Base-by-base conservation (phyloP, 768 basidiomycete genomes). In the Leccinum truebloodii region DNA sequence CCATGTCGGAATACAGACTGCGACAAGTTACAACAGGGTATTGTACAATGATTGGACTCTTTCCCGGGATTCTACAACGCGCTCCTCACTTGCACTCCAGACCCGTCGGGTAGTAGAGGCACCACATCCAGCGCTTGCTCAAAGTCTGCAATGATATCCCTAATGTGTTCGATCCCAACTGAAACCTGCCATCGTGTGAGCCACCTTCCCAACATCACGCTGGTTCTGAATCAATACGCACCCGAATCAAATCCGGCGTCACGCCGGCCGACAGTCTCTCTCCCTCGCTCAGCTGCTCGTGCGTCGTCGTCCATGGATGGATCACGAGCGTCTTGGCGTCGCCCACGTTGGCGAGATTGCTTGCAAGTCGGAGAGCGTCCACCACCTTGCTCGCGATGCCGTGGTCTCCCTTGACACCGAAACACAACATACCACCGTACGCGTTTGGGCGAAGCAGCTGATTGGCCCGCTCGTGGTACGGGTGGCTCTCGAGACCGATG, bases 351-450 rank as follows among this genome's bases (percentile, higher is more conserved):
- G 88, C 88, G 10, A 91, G 78, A 68, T 90, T 76, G 66, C 86
- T 88, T 16, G 87, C 88, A 7, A 94, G 79, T 67, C 81, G 83
- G 59, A 94, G 78, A 63, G 73, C 80, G 65, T 94, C 91, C 14
- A 94, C 87, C 32, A 88, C 79, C 57, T 80, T 79, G 74, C 81
- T 83, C 7, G 86, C 87, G 2, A 68, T 70, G 54, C 73, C 71
- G 2, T 76, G 74, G 55, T 80, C 81, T 18, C 86, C 89, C 66
- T 85, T 85, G 61, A 92, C 73, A 7, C 92, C 93, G 67, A 94
- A 93, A 74, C 81, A 89, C 53, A 94, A 75, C 65, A 94, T 82
- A 20, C 90, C 92, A 4, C 91, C 89, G 59, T 79, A 93, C 3
- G 78, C 74, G 14, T 71, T 55, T 1, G 75, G 71, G 4, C 86